phyloP scores from a whole-genome alignment of 1,284 basidiomycete species.

The Mycosarcoma mackinlayi region DNA sequence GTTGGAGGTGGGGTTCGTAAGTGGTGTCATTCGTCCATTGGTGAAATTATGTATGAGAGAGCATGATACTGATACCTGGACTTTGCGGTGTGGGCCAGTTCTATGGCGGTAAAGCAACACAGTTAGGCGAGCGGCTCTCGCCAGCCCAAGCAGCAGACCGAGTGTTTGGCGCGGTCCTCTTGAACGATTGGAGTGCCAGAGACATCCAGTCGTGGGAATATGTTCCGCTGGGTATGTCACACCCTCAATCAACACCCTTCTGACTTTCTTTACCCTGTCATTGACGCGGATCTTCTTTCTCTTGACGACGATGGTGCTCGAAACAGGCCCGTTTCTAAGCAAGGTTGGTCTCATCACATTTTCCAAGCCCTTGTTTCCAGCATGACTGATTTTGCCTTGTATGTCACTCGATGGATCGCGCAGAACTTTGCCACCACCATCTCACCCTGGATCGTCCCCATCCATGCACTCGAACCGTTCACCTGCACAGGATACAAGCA shows the following conservation, averaged over 20 bases:
- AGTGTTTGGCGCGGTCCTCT: slow-evolving; percentile 54
- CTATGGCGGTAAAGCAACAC: slow-evolving; percentile 39
- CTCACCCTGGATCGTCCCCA: slow-evolving; percentile 44
- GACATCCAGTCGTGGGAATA: slow-evolving; percentile 54
- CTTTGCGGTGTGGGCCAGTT: slow-evolving; percentile 8
- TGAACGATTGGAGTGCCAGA: slow-evolving; percentile 59
- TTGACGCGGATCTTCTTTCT: neutral
- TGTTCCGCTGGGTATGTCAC: slow-evolving; percentile 33
- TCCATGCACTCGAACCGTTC: slow-evolving; percentile 40
- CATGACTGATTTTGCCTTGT: too few species aligned
- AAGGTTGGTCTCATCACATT: slow-evolving; percentile 13
- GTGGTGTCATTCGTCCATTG: slow-evolving; percentile 3
- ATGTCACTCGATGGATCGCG: neutral
- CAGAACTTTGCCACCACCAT: slow-evolving; percentile 51
- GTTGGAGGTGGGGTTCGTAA: slow-evolving; percentile 53
- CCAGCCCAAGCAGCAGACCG: slow-evolving; percentile 29
- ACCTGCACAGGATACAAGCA: slow-evolving; percentile 23
- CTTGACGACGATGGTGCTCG: neutral
- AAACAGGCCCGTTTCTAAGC: slow-evolving; percentile 32
- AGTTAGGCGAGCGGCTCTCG: slow-evolving; percentile 31
- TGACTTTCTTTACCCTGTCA: too few species aligned
- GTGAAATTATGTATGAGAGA: neutral
- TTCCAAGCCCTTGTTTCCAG: too few species aligned
- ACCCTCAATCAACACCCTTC: too few species aligned
- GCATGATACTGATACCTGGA: neutral